Evolutionary conservation across 305 asterid genomes (phyloP).

Genomic region (Fraxinus angustifolia): DNA sequence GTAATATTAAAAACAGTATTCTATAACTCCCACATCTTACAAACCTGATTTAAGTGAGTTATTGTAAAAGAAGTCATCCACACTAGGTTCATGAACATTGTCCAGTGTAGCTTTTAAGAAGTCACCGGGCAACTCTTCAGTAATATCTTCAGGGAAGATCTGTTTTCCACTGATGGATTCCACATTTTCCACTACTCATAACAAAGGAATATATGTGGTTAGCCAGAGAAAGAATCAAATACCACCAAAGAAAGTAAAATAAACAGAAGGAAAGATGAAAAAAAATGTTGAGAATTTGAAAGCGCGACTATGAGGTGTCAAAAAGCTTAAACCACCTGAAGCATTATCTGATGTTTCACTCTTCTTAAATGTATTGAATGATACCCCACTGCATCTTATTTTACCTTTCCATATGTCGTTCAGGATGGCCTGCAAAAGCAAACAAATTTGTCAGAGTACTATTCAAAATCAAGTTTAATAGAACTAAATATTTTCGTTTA

Average conservation of each 20-base stretch:
- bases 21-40: conserved; percentile 26
- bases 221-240: conserved; percentile 6
- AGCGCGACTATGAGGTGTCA: neutral
- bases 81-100: conserved; percentile 31
- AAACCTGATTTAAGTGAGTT: conserved; percentile 35
- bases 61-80: conserved; percentile 29
- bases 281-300: neutral
- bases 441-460: conserved; percentile 18
- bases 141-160: conserved; percentile 28
- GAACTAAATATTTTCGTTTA: neutral
- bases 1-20: conserved; percentile 10
- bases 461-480: conserved; percentile 20
- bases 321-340: conserved; percentile 44
- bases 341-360: conserved; percentile 52
- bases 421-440: conserved; percentile 48
- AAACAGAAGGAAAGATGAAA: neutral
- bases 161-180: conserved; percentile 44
- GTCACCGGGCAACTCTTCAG: conserved; percentile 37
- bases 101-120: conserved; percentile 28
- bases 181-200: conserved; percentile 41
- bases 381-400: conserved; percentile 65
- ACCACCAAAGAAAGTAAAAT: neutral
- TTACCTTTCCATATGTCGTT: conserved; percentile 74
- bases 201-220: neutral
- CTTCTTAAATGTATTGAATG: conserved; percentile 49